Percentiles rank a stretch among this genome's conserved stretches.
Conservation (phyloP, 2,329 filamentous ascomycete species). For the Tolypocladium cylindrosporum region DNA sequence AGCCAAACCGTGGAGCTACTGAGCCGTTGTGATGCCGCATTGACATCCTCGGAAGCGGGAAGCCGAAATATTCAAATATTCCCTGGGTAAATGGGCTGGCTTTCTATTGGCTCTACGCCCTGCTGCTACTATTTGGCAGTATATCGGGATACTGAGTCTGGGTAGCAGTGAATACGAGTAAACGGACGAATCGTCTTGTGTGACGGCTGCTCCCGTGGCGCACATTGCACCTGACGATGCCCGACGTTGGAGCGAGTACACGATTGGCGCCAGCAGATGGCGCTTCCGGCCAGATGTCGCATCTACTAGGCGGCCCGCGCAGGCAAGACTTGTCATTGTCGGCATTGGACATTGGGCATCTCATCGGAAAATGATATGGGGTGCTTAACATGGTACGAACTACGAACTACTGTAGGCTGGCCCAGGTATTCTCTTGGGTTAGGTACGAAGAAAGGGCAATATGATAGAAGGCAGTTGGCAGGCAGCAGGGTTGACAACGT, state of each 20-base stretch:
- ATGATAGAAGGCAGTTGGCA: neutral
- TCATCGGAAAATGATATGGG: no score
- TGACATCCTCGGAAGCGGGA: neutral
- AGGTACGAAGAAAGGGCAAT: no score
- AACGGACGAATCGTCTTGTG: neutral
- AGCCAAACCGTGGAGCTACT: neutral
- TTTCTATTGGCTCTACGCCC: neutral
- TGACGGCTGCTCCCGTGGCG: neutral
- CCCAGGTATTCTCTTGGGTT: no score
- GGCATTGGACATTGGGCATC: neutral
- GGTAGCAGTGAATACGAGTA: no score
- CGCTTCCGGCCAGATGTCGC: neutral
- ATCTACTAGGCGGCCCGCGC: neutral
- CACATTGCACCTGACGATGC: neutral
- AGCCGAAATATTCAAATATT: neutral
- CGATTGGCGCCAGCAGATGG: neutral
- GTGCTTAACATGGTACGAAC: neutral
- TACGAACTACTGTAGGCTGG: no score
- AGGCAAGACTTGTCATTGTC: neutral
- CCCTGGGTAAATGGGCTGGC: neutral
- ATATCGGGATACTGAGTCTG: no score
- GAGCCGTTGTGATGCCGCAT: neutral
- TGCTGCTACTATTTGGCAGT: neutral
- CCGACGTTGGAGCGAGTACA: neutral
- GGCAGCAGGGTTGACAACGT: slow-evolving; percentile 11